Evolutionary conservation across 2,329 filamentous ascomycete species (phyloP), one percentile per base, ranked within the genome.

Genomic region (Sarocladiaceae sp.): DNA sequence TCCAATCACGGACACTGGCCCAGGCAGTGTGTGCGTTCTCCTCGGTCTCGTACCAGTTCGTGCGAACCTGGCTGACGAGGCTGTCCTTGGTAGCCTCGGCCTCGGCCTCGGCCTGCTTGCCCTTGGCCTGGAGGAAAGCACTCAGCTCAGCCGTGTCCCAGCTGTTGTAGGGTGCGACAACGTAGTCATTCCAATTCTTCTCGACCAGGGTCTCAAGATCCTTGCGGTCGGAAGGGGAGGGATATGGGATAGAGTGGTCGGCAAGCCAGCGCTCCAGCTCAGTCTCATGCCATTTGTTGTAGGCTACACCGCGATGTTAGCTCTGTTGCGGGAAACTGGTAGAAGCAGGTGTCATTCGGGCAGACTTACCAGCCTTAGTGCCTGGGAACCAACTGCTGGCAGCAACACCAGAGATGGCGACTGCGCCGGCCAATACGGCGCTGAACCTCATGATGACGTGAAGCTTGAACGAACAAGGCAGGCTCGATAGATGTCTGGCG

Each of bases 281-380:
- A 20, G 90, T 96, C 77, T 97, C 87, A 64, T 97, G 93, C 94
- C 94, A 99, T 70, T 94, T 97, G 75, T 97, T 97, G 79, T 97
- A 97, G 15, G 87, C 93, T n/a, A n/a, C n/a, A n/a, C n/a, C n/a
- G n/a, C n/a, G n/a, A n/a, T n/a, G n/a, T n/a, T n/a, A n/a, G n/a
- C n/a, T n/a, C n/a, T n/a, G n/a, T n/a, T n/a, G n/a, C n/a, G n/a
- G n/a, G n/a, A n/a, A n/a, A n/a, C n/a, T n/a, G n/a, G n/a, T n/a
- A n/a, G n/a, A n/a, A n/a, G n/a, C n/a, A n/a, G n/a, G n/a, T 25
- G 4, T 10, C 33, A 17, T 35, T 33, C 17, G n/a, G n/a, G n/a
- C n/a, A n/a, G n/a, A 58, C 88, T 62, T 79, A 96, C 92, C 87
- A 65, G 90, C 77, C 71, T 90, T 94, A 66, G 81, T 61, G n/a